Base-by-base conservation (phyloP, 805 yeast species). In the Yarrowia porcina region DNA sequence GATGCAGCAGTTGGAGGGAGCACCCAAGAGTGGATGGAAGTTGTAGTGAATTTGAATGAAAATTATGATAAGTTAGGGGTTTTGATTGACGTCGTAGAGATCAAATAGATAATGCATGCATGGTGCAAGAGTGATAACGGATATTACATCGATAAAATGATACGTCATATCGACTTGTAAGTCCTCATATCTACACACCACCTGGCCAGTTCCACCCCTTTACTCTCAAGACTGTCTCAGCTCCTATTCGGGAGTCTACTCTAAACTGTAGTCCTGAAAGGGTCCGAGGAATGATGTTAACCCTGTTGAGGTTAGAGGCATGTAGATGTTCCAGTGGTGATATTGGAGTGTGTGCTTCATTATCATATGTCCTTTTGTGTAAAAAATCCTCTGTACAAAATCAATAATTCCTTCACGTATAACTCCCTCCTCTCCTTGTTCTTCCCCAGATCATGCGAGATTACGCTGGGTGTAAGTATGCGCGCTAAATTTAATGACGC, bases 401-500 rank as follows among this genome's bases (percentile, higher is more conserved):
- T n/a, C n/a, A n/a, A n/a, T n/a, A n/a, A n/a, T n/a, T n/a, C n/a
- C n/a, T n/a, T n/a, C n/a, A n/a, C n/a, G n/a, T n/a, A n/a, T n/a
- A n/a, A n/a, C n/a, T n/a, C 25, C 42, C 13, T 20, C 18, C 18
- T 28, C 5, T 8, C n/a, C n/a, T 15, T 17, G 5, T 21, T 2
- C 50, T 45, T 18, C 56, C 56, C 59, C 59, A 36, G 59, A 52
- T 52, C 36, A 52, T 52, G 59, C 59, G 44, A 52, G 59, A 52
- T 52, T 52, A 52, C 38, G 59, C 44, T 17, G 23, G 13, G 39
- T 20, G 9, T 39, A 49, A 49, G 28, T 49, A 49, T 49, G 56
- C 30, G 56, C 56, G 56, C 56, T 49, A 49, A 49, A 32, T 49
- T 49, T 49, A 49, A 49, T 49, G 39, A 32, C 56, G 56, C 56